These are phyloP conservation scores for Lagenidium giganteum DNA, from an alignment of 352 stramenopile genomes.

Conservation along the genomic window DNA sequence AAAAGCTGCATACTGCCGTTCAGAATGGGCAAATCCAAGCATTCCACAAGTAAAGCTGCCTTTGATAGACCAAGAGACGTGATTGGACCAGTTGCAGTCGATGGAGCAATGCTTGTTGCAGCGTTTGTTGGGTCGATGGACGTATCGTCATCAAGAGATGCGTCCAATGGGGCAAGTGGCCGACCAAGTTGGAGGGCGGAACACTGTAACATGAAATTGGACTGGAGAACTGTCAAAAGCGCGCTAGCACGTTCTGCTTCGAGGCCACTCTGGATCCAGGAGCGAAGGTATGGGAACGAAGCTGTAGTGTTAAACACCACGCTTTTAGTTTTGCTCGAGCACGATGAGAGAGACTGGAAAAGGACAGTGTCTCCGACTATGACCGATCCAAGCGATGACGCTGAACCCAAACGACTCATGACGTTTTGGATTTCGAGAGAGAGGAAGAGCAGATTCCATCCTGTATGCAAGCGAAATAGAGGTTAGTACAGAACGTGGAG, in stretches of 20 bases:
- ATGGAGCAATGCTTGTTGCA: constrained; percentile 11
- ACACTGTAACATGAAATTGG: constrained; percentile 63
- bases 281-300: constrained; percentile 54
- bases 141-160: constrained; percentile 12
- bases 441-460: constrained; percentile 53
- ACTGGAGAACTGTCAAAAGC: constrained; percentile 38
- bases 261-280: constrained; percentile 43
- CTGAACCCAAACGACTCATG: constrained; percentile 16
- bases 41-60: constrained; percentile 45
- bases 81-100: constrained; percentile 3
- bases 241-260: constrained; percentile 38
- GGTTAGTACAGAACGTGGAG: too few species aligned
- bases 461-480: constrained; percentile 12
- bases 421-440: constrained; percentile 34
- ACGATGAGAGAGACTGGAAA: constrained; percentile 3
- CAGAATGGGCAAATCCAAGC: constrained; percentile 30
- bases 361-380: constrained; percentile 56
- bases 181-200: constrained; percentile 38
- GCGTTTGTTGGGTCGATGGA: not conserved
- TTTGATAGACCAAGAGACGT: constrained; percentile 21
- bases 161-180: constrained; percentile 28
- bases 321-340: not conserved
- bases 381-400: constrained; percentile 34
- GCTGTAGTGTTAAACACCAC: constrained; percentile 34
- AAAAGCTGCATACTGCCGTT: constrained; percentile 50